Base-by-base conservation (phyloP, 768 basidiomycete species). In the Aureoboletus auriporus region DNA sequence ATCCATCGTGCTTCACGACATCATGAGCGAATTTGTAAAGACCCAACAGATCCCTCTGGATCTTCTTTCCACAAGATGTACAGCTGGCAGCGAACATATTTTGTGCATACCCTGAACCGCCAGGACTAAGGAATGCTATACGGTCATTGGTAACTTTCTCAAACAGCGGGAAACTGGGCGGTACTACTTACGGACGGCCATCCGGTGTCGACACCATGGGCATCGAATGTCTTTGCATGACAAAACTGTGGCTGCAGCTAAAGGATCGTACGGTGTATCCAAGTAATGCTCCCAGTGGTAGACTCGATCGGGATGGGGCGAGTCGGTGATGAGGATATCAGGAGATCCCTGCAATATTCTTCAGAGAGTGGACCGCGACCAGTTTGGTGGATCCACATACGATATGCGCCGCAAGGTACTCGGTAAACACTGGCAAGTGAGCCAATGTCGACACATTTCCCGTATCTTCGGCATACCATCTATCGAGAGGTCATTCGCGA, bases 21-120 rank as follows among this genome's bases (percentile, higher is more conserved):
- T 76, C 73, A 2, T 49, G 57, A 5, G 58, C 68, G 23, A 77
- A 63, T 55, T 75, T 76, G 34, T 63, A 52, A 1, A 74, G 58
- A 2, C 65, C 74, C 3, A 79, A 62, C 8, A 52, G 45, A 16
- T 73, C 66, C 51, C 67, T 74, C 2, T 63, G 75, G 20, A 82
- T 73, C 0, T 29, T 41, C 39, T 61, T 54, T 0, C 30, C 17
- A 43, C 79, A 81, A 6, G 17, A n/a, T 5, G 44, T 28, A 47
- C 79, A 81, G 11, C 7, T 8, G 0, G 53, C 34, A 4, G 13
- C 43, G 46, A 81, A 81, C 2, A 56, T 56, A 7, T 62, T 61
- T 50, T 81, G 79, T 3, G 74, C 59, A 51, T 80, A 81, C 0
- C 80, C 80, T 0, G 59, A 68, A 4, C 73, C 77, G 0, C 58